These are phyloP conservation scores for Aspergillus pseudoglaucus DNA, from an alignment of 2,329 filamentous ascomycete genomes.

Conservation along the genomic window DNA sequence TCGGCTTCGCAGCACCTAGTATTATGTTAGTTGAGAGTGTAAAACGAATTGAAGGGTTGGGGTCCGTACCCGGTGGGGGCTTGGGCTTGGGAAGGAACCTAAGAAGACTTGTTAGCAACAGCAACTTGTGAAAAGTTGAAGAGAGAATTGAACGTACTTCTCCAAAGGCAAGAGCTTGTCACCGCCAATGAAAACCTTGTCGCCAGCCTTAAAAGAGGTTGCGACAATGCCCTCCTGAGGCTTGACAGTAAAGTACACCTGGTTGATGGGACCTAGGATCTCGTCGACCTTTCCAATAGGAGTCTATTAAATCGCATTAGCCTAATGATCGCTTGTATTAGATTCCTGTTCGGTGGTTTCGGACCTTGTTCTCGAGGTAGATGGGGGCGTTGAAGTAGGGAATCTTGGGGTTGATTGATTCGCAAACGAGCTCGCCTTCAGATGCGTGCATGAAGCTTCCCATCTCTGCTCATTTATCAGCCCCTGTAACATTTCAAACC, in stretches of 20 bases:
- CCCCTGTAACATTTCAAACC: constrained; percentile 1
- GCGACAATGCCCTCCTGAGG: constrained; percentile 94
- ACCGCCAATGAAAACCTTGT: constrained; percentile 92
- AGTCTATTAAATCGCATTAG: constrained; percentile 47
- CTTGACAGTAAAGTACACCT: constrained; percentile 98
- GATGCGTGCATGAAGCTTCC: constrained; percentile 88
- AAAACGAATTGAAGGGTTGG: constrained; percentile 1
- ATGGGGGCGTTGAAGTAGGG: constrained; percentile 99
- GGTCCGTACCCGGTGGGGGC: constrained; percentile 47
- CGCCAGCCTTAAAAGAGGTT: constrained; percentile 86
- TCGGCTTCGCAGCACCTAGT: constrained; percentile 61
- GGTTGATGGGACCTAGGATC: constrained; percentile 93
- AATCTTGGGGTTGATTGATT: constrained; percentile 88
- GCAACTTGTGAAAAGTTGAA: not conserved
- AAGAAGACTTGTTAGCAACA: constrained; percentile 11
- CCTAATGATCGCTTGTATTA: not conserved
- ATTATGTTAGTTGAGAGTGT: constrained; percentile 19
- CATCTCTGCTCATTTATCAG: constrained; percentile 61
- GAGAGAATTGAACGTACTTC: constrained; percentile 46
- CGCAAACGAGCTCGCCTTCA: constrained; percentile 97
- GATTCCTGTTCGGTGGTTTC: constrained; percentile 7
- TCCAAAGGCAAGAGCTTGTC: constrained; percentile 94
- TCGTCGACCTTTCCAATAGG: constrained; percentile 96
- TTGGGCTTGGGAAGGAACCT: constrained; percentile 93
- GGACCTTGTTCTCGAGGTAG: constrained; percentile 95